A percentile compares a stretch with the other conserved stretches of the same genome.
phyloP scores from a whole-genome alignment of 345 rosid species.

The Salix caprea region DNA sequence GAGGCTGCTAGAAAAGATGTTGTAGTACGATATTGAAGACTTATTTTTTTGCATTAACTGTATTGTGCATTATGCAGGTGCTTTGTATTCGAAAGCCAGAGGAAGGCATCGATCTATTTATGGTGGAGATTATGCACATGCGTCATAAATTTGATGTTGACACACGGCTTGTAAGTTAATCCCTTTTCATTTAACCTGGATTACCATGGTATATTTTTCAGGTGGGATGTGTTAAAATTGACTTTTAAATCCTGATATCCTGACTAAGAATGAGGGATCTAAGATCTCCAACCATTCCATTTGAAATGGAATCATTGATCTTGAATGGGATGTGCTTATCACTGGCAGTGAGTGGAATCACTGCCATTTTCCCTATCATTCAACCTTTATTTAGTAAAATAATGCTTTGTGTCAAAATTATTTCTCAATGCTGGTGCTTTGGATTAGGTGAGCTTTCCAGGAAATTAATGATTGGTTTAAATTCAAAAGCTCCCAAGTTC shows the following conservation, averaged over 20 bases:
- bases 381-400: neutral
- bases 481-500: neutral
- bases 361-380: neutral
- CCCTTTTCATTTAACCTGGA: neutral
- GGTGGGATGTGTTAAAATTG: neutral
- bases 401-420: neutral
- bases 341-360: neutral
- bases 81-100: conserved; percentile 83
- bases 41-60: neutral
- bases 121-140: conserved; percentile 99
- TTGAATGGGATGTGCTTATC: neutral
- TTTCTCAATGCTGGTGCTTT: neutral
- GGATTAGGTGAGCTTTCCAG: neutral
- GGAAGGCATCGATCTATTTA: conserved; percentile 86
- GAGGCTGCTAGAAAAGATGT: neutral
- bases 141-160: conserved; percentile 94
- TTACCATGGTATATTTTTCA: neutral
- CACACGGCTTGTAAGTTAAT: conserved; percentile 67
- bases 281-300: neutral
- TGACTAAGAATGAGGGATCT: neutral
- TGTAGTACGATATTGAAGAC: neutral
- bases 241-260: neutral
- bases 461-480: neutral
- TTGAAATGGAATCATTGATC: neutral
- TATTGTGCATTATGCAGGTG: conserved; percentile 46